phyloP scores from a whole-genome alignment of 2,329 filamentous ascomycete genomes.

The Colletotrichum higginsianum region DNA sequence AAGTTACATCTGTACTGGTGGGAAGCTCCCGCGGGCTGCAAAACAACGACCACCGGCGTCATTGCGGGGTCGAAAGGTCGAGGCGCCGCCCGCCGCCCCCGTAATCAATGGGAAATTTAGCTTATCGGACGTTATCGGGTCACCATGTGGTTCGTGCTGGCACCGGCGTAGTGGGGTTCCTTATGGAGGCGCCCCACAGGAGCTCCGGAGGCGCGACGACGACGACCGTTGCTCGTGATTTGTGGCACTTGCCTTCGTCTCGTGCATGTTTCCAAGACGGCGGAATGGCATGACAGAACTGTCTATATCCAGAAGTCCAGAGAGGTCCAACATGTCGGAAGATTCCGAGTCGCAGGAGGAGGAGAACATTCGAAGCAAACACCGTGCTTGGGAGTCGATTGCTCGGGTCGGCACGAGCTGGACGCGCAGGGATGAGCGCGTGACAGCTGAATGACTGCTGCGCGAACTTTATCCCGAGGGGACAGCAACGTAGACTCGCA shows the following conservation, averaged over 20 bases:
- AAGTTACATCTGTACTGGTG: background rate
- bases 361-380: background rate
- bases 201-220: conserved; percentile 19
- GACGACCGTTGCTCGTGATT: background rate
- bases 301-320: no score
- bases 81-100: conserved; percentile 1
- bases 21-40: background rate
- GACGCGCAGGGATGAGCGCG: conserved; percentile 16
- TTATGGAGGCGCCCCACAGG: conserved; percentile 14
- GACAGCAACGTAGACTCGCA: background rate
- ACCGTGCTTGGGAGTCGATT: background rate
- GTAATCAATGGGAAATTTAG: background rate
- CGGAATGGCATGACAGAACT: no score
- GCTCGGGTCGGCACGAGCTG: background rate
- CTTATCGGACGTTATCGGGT: conserved; percentile 35
- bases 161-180: background rate
- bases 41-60: conserved; percentile 25
- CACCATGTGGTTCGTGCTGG: background rate
- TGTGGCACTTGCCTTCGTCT: no score
- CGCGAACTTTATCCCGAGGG: background rate
- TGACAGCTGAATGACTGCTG: background rate
- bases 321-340: no score
- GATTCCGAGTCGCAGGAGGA: no score
- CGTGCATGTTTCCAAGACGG: no score
- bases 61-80: conserved; percentile 39